phyloP scores from a whole-genome alignment of 2,329 filamentous ascomycete genomes.

The Diaporthe sp. region DNA sequence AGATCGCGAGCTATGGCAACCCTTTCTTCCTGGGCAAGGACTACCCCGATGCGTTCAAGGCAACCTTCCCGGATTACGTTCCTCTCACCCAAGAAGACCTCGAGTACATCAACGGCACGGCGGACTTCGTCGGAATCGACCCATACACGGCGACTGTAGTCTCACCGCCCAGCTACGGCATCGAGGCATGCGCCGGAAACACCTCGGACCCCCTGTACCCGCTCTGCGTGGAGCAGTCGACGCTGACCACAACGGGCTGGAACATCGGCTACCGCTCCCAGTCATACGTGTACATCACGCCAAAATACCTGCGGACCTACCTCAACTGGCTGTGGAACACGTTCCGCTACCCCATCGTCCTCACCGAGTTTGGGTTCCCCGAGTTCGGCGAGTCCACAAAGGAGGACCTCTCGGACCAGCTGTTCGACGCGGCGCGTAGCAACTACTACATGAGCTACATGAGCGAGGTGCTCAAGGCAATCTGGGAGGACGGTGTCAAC shows the following conservation, averaged over 20 bases:
- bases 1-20: conserved; percentile 64
- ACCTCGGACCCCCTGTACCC: conserved; percentile 59
- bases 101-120: conserved; percentile 60
- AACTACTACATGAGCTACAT: conserved; percentile 68
- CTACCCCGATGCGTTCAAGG: conserved; percentile 61
- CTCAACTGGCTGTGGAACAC: conserved; percentile 71
- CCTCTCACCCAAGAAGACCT: conserved; percentile 62
- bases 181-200: conserved; percentile 62
- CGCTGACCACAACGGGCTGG: conserved; percentile 64
- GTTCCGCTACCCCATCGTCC: conserved; percentile 60
- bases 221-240: conserved; percentile 64
- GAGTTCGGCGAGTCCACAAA: conserved; percentile 61
- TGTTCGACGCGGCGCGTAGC: conserved; percentile 66
- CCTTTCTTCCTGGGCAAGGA: conserved; percentile 65
- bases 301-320: conserved; percentile 67
- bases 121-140: conserved; percentile 69
- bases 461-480: conserved; percentile 66
- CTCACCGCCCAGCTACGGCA: conserved; percentile 55
- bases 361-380: conserved; percentile 71
- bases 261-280: conserved; percentile 69
- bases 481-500: conserved; percentile 67
- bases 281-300: conserved; percentile 70
- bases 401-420: conserved; percentile 59
- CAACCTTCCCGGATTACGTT: conserved; percentile 58
- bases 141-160: conserved; percentile 69